These are phyloP conservation scores for Didymellaceae sp. DNA, from an alignment of 2,329 filamentous ascomycete genomes.

Conservation along the genomic window DNA sequence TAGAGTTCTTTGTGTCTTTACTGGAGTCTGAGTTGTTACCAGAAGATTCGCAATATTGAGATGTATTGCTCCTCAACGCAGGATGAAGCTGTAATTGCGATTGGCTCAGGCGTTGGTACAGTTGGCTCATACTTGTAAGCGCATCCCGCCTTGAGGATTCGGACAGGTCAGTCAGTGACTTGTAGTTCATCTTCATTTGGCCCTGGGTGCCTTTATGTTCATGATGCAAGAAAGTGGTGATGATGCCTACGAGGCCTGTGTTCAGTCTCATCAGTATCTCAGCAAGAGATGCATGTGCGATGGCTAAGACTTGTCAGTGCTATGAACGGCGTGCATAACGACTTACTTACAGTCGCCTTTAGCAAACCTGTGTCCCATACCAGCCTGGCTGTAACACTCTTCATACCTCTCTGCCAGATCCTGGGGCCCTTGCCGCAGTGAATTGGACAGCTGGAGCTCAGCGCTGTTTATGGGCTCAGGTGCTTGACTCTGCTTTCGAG, in stretches of 20 bases:
- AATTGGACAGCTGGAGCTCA: conserved; percentile 50
- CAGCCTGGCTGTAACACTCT: conserved; percentile 39
- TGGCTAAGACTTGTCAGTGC: conserved; percentile 39
- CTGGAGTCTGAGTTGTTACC: conserved; percentile 16
- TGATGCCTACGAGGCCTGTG: conserved; percentile 55
- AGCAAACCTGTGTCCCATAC: conserved; percentile 49
- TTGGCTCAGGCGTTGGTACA: conserved; percentile 49
- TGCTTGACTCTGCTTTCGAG: conserved; percentile 27
- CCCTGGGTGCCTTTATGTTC: conserved; percentile 38
- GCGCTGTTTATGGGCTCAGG: conserved; percentile 34
- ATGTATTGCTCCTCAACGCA: conserved; percentile 15
- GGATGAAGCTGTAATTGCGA: conserved; percentile 43
- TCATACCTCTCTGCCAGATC: conserved; percentile 54
- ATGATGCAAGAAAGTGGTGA: conserved; percentile 52
- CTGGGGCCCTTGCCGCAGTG: conserved; percentile 50
- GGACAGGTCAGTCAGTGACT: conserved; percentile 53
- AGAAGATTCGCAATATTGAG: conserved; percentile 10
- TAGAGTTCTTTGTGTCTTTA: conserved; percentile 37
- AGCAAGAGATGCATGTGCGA: conserved; percentile 55
- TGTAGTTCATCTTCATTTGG: conserved; percentile 51
- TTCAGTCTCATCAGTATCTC: conserved; percentile 56
- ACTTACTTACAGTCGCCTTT: conserved; percentile 52
- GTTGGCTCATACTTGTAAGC: conserved; percentile 49
- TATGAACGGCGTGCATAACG: not conserved
- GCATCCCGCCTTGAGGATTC: conserved; percentile 55